Percentiles rank a stretch among this genome's conserved stretches.
These are phyloP conservation scores for Euphorbia celastroides DNA, from an alignment of 441 rosid species.

Conservation along the genomic window DNA sequence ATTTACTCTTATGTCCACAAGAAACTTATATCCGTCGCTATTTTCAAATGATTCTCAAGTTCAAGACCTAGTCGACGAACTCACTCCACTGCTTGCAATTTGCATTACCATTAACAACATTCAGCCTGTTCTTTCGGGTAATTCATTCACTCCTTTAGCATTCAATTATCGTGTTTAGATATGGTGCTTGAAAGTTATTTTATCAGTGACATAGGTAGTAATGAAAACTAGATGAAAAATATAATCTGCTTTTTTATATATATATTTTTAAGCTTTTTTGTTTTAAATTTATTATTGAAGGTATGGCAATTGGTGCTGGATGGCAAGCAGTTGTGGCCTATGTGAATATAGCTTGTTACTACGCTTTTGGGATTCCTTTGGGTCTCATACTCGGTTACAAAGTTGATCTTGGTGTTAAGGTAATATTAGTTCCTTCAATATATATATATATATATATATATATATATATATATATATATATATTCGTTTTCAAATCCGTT, in stretches of 20 bases:
- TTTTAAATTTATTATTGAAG: conserved; percentile 15
- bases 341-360: conserved; percentile 54
- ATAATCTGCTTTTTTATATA: too few relatives aligned
- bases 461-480: too few relatives aligned
- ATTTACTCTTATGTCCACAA: conserved; percentile 27
- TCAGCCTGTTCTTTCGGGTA: conserved; percentile 80
- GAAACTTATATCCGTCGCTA: too few relatives aligned
- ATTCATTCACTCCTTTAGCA: not conserved
- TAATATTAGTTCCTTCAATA: too few relatives aligned
- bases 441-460: too few relatives aligned
- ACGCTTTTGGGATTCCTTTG: conserved; percentile 45
- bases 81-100: conserved; percentile 58
- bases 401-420: conserved; percentile 36
- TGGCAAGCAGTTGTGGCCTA: conserved; percentile 56
- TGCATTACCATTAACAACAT: conserved; percentile 47
- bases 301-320: conserved; percentile 67
- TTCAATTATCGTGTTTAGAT: not conserved
- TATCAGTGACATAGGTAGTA: too few relatives aligned
- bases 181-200: not conserved
- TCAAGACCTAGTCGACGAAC: conserved; percentile 35
- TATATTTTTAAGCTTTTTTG: too few relatives aligned
- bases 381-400: conserved; percentile 46
- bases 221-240: too few relatives aligned
- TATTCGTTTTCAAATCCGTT: not conserved
- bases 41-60: conserved; percentile 15